Evolutionary conservation across 1,284 basidiomycete genomes (phyloP).

Genomic region (Malassezia sp.): DNA sequence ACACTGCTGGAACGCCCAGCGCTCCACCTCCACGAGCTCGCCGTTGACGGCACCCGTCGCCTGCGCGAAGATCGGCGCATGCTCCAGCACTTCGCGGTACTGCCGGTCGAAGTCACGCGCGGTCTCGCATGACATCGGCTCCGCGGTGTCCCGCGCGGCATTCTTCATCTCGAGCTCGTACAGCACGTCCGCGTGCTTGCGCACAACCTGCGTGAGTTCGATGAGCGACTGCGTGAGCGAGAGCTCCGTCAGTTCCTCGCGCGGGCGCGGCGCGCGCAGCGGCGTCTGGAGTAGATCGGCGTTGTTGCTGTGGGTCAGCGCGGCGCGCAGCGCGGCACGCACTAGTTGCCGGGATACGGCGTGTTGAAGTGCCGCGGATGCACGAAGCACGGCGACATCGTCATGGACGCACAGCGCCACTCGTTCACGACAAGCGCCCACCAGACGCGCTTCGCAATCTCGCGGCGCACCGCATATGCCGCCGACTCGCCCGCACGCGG

Average conservation of each 20-base stretch:
- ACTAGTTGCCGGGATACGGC: conserved; percentile 38
- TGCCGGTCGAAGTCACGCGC: conserved; percentile 20
- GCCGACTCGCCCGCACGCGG: conserved; percentile 22
- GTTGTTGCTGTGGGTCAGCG: too few species aligned
- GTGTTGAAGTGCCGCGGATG: conserved; percentile 39
- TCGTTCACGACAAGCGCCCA: conserved; percentile 37
- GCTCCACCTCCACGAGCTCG: conserved; percentile 30
- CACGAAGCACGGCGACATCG: conserved; percentile 9
- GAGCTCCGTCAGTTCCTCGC: conserved; percentile 37
- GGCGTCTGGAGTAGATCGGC: conserved; percentile 28
- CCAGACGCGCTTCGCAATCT: conserved; percentile 42
- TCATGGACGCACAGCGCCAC: conserved; percentile 17
- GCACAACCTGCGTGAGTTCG: conserved; percentile 26
- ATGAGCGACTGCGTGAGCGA: conserved; percentile 27
- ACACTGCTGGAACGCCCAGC: conserved; percentile 39
- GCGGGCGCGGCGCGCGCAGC: conserved; percentile 23
- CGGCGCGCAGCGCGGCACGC: too few species aligned
- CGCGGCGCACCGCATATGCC: conserved; percentile 25
- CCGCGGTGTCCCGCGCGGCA: conserved; percentile 18
- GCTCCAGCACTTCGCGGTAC: conserved; percentile 29
- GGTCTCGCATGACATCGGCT: conserved; percentile 23
- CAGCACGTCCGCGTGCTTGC: conserved; percentile 29
- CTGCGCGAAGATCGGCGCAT: conserved; percentile 24
- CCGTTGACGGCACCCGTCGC: conserved; percentile 10
- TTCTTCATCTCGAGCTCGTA: conserved; percentile 20